phyloP scores from a whole-genome alignment of 768 basidiomycete genomes.

The Tylopilus intermedius region DNA sequence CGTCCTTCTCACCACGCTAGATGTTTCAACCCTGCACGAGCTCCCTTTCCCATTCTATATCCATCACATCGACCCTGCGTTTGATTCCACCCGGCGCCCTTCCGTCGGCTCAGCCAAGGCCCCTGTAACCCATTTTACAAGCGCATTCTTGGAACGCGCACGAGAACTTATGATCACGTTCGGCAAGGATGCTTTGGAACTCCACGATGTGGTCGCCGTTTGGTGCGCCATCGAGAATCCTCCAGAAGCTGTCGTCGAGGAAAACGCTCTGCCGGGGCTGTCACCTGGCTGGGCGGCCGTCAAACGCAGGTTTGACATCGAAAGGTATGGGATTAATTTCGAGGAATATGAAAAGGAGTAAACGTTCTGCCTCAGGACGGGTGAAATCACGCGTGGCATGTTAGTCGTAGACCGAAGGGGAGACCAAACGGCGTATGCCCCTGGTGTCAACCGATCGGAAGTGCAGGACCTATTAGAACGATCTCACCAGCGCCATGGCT shows the following conservation, averaged over 20 bases:
- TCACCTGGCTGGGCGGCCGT: conserved; percentile 53
- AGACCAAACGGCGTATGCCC: conserved; percentile 58
- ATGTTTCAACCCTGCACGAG: conserved; percentile 77
- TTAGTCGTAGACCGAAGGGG: conserved; percentile 75
- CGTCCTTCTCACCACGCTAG: conserved; percentile 69
- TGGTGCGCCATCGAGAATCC: conserved; percentile 82
- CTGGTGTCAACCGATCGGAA: conserved; percentile 60
- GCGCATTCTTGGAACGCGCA: conserved; percentile 70
- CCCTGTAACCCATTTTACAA: conserved; percentile 72
- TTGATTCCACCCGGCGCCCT: conserved; percentile 45
- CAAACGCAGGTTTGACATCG: conserved; percentile 58
- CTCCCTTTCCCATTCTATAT: conserved; percentile 67
- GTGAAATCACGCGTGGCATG: conserved; percentile 84
- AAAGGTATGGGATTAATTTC: conserved; percentile 43
- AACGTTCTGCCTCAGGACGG: conserved; percentile 40
- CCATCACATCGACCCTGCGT: conserved; percentile 54
- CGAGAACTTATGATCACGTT: conserved; percentile 73
- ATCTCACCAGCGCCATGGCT: conserved; percentile 28
- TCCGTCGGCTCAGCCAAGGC: conserved; percentile 46
- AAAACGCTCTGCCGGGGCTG: conserved; percentile 24
- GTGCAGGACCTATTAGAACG: conserved; percentile 51
- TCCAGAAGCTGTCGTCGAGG: conserved; percentile 34
- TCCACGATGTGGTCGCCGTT: conserved; percentile 86
- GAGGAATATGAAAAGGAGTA: not conserved
- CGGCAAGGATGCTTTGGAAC: conserved; percentile 81